Conservation (phyloP, 2,329 filamentous ascomycete genomes). For the Mariannaea elegans region DNA sequence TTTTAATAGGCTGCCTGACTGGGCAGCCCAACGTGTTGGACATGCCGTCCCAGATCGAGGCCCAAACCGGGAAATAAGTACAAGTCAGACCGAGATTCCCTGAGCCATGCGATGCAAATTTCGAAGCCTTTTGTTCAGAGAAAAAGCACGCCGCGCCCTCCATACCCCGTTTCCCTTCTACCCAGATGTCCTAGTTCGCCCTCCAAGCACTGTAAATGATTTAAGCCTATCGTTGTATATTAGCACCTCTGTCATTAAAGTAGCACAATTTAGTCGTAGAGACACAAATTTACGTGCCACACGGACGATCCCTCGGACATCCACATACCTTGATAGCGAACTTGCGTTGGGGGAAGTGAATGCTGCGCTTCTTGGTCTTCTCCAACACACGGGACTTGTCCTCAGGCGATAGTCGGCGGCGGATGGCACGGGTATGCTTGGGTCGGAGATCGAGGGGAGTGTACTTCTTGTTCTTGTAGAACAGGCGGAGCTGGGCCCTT, state of each 20-base stretch:
- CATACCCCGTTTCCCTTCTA: constrained; percentile 47
- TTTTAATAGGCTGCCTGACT: constrained; percentile 44
- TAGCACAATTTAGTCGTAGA: not conserved
- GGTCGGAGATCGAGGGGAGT: constrained; percentile 96
- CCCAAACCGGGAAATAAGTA: constrained; percentile 49
- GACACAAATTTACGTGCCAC: not conserved
- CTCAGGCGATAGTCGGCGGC: constrained; percentile 91
- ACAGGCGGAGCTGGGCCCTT: constrained; percentile 94
- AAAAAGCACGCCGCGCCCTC: constrained; percentile 51
- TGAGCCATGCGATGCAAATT: constrained; percentile 52
- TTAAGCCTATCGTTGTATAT: constrained; percentile 40
- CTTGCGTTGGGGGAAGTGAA: constrained; percentile 98
- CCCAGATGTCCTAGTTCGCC: constrained; percentile 43
- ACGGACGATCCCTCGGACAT: not conserved
- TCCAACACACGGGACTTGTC: constrained; percentile 85
- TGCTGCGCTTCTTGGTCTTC: constrained; percentile 96
- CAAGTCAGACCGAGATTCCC: constrained; percentile 50
- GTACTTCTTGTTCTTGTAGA: constrained; percentile 99
- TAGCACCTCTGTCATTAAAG: constrained; percentile 20
- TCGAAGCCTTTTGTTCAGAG: constrained; percentile 45
- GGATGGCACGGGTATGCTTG: constrained; percentile 98
- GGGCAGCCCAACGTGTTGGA: constrained; percentile 43
- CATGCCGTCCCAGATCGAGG: constrained; percentile 48
- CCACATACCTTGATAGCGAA: constrained; percentile 92
- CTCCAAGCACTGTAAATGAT: constrained; percentile 38